Evolutionary conservation across 148 eudicot species (phyloP).

Genomic region (Fagopyrum tataricum): DNA sequence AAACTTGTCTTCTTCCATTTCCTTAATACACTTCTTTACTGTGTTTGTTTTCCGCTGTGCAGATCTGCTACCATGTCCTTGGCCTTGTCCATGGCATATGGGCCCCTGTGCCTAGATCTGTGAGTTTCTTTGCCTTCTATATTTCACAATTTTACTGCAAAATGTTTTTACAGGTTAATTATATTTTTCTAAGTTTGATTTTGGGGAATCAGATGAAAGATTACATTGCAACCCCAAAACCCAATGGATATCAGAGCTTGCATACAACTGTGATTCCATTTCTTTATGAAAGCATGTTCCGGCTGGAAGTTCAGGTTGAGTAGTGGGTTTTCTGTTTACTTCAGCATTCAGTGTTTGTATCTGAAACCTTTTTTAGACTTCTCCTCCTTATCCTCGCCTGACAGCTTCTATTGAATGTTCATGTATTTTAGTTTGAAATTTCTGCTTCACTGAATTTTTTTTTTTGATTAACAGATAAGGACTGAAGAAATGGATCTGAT

Average conservation of each 20-base stretch:
- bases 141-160: not conserved
- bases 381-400: not conserved
- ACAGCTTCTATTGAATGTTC: not conserved
- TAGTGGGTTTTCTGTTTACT: conserved; percentile 2
- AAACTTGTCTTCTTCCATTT: not conserved
- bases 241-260: conserved; percentile 96
- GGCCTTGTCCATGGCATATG: conserved; percentile 95
- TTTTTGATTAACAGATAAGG: conserved; percentile 49
- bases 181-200: conserved; percentile 4
- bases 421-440: not conserved
- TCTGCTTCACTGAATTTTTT: not conserved
- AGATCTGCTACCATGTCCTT: conserved; percentile 95
- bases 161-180: not conserved
- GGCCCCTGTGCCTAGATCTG: conserved; percentile 92
- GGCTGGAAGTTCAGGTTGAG: conserved; percentile 91
- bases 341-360: not conserved
- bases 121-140: conserved; percentile 32
- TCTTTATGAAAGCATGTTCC: conserved; percentile 96
- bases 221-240: conserved; percentile 92
- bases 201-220: conserved; percentile 75
- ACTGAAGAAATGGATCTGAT: conserved; percentile 98
- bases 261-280: conserved; percentile 98
- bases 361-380: not conserved
- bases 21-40: not conserved
- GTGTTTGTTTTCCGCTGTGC: conserved; percentile 21